Evolutionary conservation across 1,139 yeast genomes (phyloP).

Genomic region (Komagataea norvegica): DNA sequence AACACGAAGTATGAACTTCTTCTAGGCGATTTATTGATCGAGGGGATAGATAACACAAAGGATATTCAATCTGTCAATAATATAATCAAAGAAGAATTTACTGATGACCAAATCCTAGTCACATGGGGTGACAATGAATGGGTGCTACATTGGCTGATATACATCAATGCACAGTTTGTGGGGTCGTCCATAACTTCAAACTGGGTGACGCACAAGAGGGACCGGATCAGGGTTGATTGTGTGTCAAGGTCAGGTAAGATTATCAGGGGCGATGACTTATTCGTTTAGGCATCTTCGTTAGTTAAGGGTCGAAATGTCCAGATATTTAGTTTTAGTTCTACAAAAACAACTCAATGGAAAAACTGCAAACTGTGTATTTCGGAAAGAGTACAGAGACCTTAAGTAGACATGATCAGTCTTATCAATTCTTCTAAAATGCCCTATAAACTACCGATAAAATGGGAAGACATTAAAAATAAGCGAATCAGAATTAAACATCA

Average conservation of each 20-base stretch:
- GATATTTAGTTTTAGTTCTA: not conserved
- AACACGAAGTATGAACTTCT: conserved; percentile 14
- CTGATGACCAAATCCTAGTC: conserved; percentile 12
- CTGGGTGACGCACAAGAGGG: conserved; percentile 14
- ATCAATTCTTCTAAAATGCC: too few relatives aligned
- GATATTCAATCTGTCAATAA: conserved; percentile 3
- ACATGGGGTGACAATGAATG: conserved; percentile 25
- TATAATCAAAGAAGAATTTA: conserved; percentile 11
- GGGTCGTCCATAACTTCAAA: conserved; percentile 19
- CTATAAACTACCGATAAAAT: too few relatives aligned
- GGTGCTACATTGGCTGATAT: conserved; percentile 28
- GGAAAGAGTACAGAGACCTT: too few relatives aligned
- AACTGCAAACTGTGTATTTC: too few relatives aligned
- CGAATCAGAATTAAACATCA: not conserved
- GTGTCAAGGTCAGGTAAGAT: conserved; percentile 20
- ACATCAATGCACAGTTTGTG: conserved; percentile 25
- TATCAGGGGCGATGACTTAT: conserved; percentile 16
- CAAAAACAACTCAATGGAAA: too few relatives aligned
- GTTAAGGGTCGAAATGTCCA: too few relatives aligned
- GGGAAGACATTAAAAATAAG: too few relatives aligned
- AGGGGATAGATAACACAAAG: conserved; percentile 4
- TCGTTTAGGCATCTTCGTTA: conserved; percentile 2
- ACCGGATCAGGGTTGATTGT: conserved; percentile 20
- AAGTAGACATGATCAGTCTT: too few relatives aligned
- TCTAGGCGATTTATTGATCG: conserved; percentile 28